Evolutionary conservation across 495 filamentous ascomycete genomes (phyloP).

Genomic region (Extremus antarcticus): DNA sequence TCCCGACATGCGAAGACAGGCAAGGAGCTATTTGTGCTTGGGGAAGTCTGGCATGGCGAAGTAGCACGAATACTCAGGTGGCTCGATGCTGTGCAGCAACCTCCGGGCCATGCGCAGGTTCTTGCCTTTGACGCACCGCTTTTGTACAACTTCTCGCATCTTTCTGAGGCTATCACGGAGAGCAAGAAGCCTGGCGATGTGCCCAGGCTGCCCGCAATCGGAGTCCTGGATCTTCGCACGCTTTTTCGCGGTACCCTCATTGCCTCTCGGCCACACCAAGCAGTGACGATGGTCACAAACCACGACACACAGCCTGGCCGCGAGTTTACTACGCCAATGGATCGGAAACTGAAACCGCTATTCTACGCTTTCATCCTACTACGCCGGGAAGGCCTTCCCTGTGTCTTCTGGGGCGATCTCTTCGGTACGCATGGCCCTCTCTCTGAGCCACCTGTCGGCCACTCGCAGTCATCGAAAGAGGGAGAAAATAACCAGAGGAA

Average conservation of each 20-base stretch:
- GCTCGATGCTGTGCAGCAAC: constrained; percentile 41
- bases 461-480: background rate
- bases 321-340: constrained; percentile 28
- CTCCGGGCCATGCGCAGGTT: constrained; percentile 36
- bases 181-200: constrained; percentile 30
- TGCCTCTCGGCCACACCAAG: constrained; percentile 44
- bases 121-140: constrained; percentile 60
- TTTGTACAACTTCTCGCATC: constrained; percentile 46
- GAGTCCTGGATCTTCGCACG: constrained; percentile 43
- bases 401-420: constrained; percentile 64
- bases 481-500: constrained; percentile 27
- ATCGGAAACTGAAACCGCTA: constrained; percentile 29
- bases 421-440: constrained; percentile 52
- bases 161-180: background rate
- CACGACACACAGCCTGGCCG: constrained; percentile 35
- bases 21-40: constrained; percentile 53
- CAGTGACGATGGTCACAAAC: constrained; percentile 41
- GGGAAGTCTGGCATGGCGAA: constrained; percentile 62
- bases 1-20: constrained; percentile 27
- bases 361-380: constrained; percentile 50
- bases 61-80: constrained; percentile 43
- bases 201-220: constrained; percentile 24
- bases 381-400: constrained; percentile 53
- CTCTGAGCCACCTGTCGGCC: constrained; percentile 46
- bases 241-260: constrained; percentile 54